Evolutionary conservation across 345 rosid genomes (phyloP), one percentile per base, ranked within the genome.

Genomic region (Lepidium didymum): DNA sequence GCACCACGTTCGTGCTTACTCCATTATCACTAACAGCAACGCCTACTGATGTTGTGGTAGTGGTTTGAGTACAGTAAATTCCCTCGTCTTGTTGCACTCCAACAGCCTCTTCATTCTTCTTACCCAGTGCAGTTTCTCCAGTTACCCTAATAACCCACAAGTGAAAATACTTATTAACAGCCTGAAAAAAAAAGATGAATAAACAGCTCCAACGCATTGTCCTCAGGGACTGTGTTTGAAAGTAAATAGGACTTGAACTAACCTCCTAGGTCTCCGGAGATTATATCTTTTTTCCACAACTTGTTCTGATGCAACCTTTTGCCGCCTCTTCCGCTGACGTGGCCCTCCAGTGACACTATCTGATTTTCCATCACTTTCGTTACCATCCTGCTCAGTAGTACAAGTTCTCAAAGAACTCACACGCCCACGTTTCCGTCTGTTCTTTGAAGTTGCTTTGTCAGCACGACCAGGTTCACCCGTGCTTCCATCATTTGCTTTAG

Each of bases 221-320:
- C 54, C 31, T 29, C 57, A 63, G 58, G 5, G 58, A 34, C 11
- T 44, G 46, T n/a, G 23, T 64, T 49, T 56, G 43, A 46, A 37
- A 56, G 64, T 45, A 46, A 63, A 64, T 34, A 73, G 13, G 36
- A 68, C 19, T 38, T 44, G 9, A 79, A 75, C 80, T 81, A 67
- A 88, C 97, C 59, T 77, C 78, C 84, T 88, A 16, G 85, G 84
- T 51, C 84, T 81, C 67, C 97, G 86, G 68, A 94, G 83, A 78
- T 91, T 87, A 62, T 94, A 94, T 67, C 87, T 81, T 55, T 35
- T 67, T 75, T 72, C 83, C 13, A 73, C 85, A 33, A 62, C 74
- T 40, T 67, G 61, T 14, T 64, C 71, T 9, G 80, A 13, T 70
- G 75, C 81, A 74, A 75, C 78, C 67, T 82, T 91, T 50, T 84